phyloP scores from a whole-genome alignment of 1,284 basidiomycete genomes.

The Ganoderma resinaceum region DNA sequence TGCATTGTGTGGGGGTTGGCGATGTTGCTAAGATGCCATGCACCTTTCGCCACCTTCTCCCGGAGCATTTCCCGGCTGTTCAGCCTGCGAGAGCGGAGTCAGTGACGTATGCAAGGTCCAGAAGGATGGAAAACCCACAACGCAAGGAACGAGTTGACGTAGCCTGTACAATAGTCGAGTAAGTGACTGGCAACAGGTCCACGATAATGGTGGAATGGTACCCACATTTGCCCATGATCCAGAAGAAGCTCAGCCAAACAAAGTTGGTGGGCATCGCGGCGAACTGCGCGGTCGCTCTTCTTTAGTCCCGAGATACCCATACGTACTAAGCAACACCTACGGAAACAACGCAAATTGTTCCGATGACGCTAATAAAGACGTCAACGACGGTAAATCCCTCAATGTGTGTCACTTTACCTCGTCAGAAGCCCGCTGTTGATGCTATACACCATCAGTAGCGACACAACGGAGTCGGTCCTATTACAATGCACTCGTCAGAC shows the following conservation, averaged over 20 bases:
- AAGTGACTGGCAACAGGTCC: not conserved
- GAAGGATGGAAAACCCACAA: slow-evolving; percentile 24
- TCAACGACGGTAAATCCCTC: not conserved
- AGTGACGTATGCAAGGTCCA: not conserved
- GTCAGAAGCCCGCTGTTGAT: slow-evolving; percentile 43
- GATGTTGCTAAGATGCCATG: slow-evolving; percentile 27
- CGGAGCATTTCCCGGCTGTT: slow-evolving; percentile 36
- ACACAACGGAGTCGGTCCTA: slow-evolving; percentile 42
- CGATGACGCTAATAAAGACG: slow-evolving; percentile 35
- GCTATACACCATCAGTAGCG: slow-evolving; percentile 41
- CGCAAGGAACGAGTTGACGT: slow-evolving; percentile 39
- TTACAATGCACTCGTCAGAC: not conserved
- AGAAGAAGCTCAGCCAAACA: slow-evolving; percentile 42
- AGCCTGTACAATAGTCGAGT: slow-evolving; percentile 27
- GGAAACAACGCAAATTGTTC: slow-evolving; percentile 34
- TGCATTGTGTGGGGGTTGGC: slow-evolving; percentile 20
- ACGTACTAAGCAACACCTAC: slow-evolving; percentile 16
- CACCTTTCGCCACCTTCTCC: slow-evolving; percentile 29
- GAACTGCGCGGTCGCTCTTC: slow-evolving; percentile 28
- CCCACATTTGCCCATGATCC: slow-evolving; percentile 42
- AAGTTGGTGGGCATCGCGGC: slow-evolving; percentile 41
- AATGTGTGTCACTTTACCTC: slow-evolving; percentile 28
- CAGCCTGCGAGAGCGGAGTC: slow-evolving; percentile 21
- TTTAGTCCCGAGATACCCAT: not conserved
- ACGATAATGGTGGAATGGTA: not conserved